Evolutionary conservation across 2,329 filamentous ascomycete genomes (phyloP).

Genomic region (Verticillium klebahnii): DNA sequence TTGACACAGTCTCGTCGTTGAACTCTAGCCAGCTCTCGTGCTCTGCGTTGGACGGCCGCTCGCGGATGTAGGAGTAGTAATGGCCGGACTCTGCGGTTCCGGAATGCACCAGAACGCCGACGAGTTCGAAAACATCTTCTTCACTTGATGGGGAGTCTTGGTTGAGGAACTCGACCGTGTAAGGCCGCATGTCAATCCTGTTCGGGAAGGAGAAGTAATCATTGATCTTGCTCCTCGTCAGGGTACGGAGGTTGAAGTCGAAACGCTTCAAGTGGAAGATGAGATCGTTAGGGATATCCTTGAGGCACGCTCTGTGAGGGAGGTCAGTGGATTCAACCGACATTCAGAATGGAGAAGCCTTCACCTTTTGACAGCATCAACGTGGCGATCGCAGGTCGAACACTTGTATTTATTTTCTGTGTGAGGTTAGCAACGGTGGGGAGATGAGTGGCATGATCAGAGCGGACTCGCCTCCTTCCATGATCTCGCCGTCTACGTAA

Average conservation of each 20-base stretch:
- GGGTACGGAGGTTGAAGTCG: conserved; percentile 71
- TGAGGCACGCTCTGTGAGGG: conserved; percentile 70
- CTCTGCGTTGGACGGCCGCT: conserved; percentile 56
- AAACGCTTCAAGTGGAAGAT: conserved; percentile 94
- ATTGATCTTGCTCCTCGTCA: conserved; percentile 89
- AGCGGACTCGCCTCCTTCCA: conserved; percentile 69
- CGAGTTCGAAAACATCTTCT: conserved; percentile 83
- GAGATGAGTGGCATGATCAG: not conserved
- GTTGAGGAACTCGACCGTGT: conserved; percentile 80
- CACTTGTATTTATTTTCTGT: conserved; percentile 97
- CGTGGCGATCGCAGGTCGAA: conserved; percentile 79
- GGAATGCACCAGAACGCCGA: conserved; percentile 90
- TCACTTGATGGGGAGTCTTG: conserved; percentile 49
- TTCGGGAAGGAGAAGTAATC: conserved; percentile 87
- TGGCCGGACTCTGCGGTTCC: conserved; percentile 92
- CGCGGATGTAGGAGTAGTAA: conserved; percentile 93
- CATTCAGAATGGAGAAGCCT: conserved; percentile 11
- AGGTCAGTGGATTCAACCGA: conserved; percentile 2
- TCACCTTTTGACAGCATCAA: conserved; percentile 85
- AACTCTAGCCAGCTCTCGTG: conserved; percentile 76
- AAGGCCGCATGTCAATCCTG: conserved; percentile 80
- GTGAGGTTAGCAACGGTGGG: not conserved
- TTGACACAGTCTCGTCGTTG: conserved; percentile 79
- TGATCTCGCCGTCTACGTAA: conserved; percentile 93
- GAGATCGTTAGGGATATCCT: conserved; percentile 86